These are phyloP conservation scores for Apiotrichum brassicae DNA, from an alignment of 1,284 basidiomycete genomes.

Conservation along the genomic window DNA sequence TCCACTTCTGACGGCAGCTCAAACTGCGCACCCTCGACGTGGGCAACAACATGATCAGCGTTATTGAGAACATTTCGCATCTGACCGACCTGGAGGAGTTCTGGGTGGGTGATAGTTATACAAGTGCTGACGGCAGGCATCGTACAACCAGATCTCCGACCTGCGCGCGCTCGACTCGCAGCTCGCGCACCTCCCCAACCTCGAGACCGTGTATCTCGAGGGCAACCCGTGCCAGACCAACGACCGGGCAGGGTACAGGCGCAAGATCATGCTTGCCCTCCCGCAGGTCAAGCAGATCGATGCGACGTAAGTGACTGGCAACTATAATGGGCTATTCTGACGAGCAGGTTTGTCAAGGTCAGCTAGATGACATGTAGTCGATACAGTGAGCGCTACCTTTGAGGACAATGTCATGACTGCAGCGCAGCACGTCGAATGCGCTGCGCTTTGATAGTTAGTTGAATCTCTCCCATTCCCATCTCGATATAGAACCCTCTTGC, in stretches of 20 bases:
- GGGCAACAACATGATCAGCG: conserved; percentile 73
- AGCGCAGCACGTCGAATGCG: too few relatives aligned
- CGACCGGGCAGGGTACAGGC: conserved; percentile 72
- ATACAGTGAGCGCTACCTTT: too few relatives aligned
- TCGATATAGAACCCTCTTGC: too few relatives aligned
- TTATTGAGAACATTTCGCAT: conserved; percentile 74
- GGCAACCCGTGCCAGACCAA: conserved; percentile 81
- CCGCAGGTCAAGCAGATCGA: conserved; percentile 91
- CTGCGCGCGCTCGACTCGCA: conserved; percentile 62
- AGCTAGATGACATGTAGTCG: neutral
- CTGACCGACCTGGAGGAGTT: conserved; percentile 74
- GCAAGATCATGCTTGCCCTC: conserved; percentile 81
- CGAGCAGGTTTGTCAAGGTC: conserved; percentile 8
- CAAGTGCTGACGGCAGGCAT: conserved; percentile 56
- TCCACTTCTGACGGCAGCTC: conserved; percentile 47
- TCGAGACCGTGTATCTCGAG: conserved; percentile 91
- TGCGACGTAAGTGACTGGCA: conserved; percentile 64
- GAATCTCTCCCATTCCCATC: too few relatives aligned
- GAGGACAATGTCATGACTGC: too few relatives aligned
- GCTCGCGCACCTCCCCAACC: conserved; percentile 59
- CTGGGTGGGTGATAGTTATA: conserved; percentile 60
- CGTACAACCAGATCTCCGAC: conserved; percentile 72
- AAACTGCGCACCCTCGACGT: conserved; percentile 83
- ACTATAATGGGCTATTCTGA: neutral
- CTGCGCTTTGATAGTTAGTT: too few relatives aligned